These are phyloP conservation scores for Ganoderma sinense DNA, from an alignment of 1,284 basidiomycete species.

Conservation along the genomic window DNA sequence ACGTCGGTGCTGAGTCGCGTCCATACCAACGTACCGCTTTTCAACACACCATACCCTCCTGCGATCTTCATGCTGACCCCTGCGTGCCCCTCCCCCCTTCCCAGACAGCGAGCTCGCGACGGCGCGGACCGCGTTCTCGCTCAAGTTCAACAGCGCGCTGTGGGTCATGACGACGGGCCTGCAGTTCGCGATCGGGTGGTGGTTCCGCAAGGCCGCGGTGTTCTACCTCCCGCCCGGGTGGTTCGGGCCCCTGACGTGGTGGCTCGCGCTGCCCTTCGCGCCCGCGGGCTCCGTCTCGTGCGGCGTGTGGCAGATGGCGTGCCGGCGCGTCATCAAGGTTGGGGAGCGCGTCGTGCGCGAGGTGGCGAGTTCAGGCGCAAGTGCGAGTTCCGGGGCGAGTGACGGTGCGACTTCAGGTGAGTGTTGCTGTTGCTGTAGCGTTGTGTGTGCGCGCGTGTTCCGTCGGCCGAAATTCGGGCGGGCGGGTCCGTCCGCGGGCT, in stretches of 20 bases:
- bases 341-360: constrained; percentile 76
- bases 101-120: constrained; percentile 76
- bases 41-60: not conserved
- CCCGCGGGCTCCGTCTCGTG: constrained; percentile 89
- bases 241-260: constrained; percentile 87
- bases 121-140: constrained; percentile 71
- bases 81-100: not conserved
- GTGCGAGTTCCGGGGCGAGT: constrained; percentile 7
- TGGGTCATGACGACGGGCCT: constrained; percentile 88
- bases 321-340: constrained; percentile 77
- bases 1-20: not conserved
- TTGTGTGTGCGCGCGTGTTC: not conserved
- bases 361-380: constrained; percentile 34
- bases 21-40: not conserved
- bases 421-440: constrained; percentile 2
- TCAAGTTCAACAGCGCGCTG: constrained; percentile 77
- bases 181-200: constrained; percentile 87
- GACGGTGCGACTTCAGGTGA: constrained; percentile 20
- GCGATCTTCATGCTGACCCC: not conserved
- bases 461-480: not conserved
- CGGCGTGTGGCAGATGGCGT: constrained; percentile 91
- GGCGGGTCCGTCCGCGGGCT: not conserved
- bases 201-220: constrained; percentile 87
- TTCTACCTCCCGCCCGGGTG: constrained; percentile 91
- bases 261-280: constrained; percentile 84